These are phyloP conservation scores for Candida ficus DNA, from an alignment of 805 yeast genomes.

Conservation along the genomic window DNA sequence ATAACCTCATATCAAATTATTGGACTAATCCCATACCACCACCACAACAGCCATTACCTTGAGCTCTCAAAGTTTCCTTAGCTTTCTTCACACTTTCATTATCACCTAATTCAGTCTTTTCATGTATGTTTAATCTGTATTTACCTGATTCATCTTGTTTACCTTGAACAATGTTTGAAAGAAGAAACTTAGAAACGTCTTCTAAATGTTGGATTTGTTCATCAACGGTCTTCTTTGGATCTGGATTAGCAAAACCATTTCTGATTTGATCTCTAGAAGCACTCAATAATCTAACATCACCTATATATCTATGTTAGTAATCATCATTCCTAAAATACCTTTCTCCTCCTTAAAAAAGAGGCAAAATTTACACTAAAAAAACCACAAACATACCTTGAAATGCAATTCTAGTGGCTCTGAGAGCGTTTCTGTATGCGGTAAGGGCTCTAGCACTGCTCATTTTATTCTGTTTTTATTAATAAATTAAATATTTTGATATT, in stretches of 20 bases:
- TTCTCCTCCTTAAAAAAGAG: no score
- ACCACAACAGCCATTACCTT: constrained; percentile 56
- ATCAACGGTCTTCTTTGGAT: constrained; percentile 41
- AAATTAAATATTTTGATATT: not conserved
- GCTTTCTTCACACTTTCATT: constrained; percentile 68
- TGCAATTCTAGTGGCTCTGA: constrained; percentile 61
- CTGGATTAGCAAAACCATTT: constrained; percentile 46
- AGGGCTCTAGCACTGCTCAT: constrained; percentile 27
- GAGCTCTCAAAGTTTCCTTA: constrained; percentile 39
- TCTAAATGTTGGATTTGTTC: constrained; percentile 53
- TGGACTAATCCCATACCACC: constrained; percentile 32
- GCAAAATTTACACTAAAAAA: no score
- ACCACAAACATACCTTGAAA: constrained; percentile 34
- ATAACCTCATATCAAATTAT: not conserved
- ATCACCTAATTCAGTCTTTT: constrained; percentile 85
- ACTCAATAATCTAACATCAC: constrained; percentile 36
- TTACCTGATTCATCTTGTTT: constrained; percentile 38
- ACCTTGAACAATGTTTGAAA: constrained; percentile 86
- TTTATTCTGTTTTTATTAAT: no score
- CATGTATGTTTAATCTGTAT: constrained; percentile 64
- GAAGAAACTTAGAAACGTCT: constrained; percentile 66
- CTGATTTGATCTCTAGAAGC: constrained; percentile 61
- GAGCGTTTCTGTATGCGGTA: constrained; percentile 58
- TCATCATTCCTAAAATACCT: not conserved
- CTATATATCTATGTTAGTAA: constrained; percentile 19